Base-by-base conservation (phyloP, 176 grass and related monocot genomes). In the Lolium rigidum region DNA sequence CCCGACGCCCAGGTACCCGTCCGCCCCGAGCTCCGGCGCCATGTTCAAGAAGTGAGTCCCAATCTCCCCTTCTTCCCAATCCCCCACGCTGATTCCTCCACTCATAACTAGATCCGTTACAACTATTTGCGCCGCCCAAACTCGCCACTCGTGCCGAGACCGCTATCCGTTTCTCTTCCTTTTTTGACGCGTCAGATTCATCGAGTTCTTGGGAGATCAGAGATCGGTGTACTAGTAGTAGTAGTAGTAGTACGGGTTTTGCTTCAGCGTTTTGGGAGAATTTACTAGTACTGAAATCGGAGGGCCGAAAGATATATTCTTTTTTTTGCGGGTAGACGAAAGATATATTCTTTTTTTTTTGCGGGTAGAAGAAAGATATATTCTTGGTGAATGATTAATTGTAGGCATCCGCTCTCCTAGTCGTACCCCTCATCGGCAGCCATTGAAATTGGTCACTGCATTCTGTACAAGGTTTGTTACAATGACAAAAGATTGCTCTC, bases 1-100 rank as follows among this genome's bases (percentile, higher is more conserved):
- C 41, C 7, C 56, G 56, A 59, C 56, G 56, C 20, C 56, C 56
- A 59, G 56, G 8, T 35, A 35, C 31, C 31, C 31, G 31, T 22
- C 58, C 20, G 22, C n/a, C 57, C 58, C 9, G n/a, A 60, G 21
- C n/a, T 60, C 58, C 9, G 58, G 8, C 58, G n/a, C 58, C 58
- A 60, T 60, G 58, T 60, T 60, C 58, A 60, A 60, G 58, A 60
- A 60, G 58, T 60, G 58, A 60, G 58, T 22, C 58, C 58, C 58
- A 43, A 7, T 43, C n/a, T 22, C 58, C 4, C 58, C n/a, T 9
- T 43, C 41, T 60, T n/a, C 57, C 20, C 57, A 60, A 60, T 24
- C 58, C n/a, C 3, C 3, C n/a, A 60, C 58, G n/a, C n/a, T 10
- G 7, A 11, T 60, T 60, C 58, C 58, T 60, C 58, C 9, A 22